Evolutionary conservation across 2,329 filamentous ascomycete genomes (phyloP).

Genomic region (Fusarium nisikadoi): DNA sequence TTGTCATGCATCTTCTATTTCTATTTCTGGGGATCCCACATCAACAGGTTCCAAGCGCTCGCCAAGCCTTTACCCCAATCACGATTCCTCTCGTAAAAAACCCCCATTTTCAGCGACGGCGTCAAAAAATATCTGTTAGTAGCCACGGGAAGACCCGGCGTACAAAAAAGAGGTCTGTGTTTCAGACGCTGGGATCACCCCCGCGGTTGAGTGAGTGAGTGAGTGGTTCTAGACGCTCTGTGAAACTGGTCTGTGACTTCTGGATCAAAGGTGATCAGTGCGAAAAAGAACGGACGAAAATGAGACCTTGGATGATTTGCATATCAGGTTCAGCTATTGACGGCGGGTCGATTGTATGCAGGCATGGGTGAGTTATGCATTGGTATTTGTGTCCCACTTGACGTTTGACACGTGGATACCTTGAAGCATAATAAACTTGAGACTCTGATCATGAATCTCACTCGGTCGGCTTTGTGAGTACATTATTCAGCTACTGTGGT

Average conservation of each 20-base stretch:
- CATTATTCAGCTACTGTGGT: not conserved
- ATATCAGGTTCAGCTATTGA: constrained; percentile 17
- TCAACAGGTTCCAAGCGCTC: not conserved
- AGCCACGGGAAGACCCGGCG: constrained; percentile 26
- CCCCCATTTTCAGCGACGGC: not conserved
- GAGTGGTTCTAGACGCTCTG: constrained; percentile 10
- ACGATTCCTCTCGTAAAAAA: not conserved
- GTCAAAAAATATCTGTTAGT: not conserved
- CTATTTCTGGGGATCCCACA: not conserved
- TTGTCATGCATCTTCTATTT: not conserved
- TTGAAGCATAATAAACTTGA: not conserved
- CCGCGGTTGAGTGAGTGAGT: constrained; percentile 6
- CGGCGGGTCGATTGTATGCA: constrained; percentile 12
- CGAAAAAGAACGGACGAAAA: constrained; percentile 8
- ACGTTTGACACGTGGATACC: constrained; percentile 34
- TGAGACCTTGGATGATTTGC: constrained; percentile 25
- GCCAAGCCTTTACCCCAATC: constrained; percentile 14
- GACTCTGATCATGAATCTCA: not conserved
- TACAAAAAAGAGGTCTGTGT: constrained; percentile 6
- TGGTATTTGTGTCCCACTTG: constrained; percentile 28
- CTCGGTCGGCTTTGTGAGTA: not conserved
- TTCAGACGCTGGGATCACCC: constrained; percentile 29
- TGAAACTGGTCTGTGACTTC: constrained; percentile 28
- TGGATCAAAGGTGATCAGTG: not conserved
- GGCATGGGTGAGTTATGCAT: constrained; percentile 19